Conservation (phyloP, 495 filamentous ascomycete genomes). For the Aspergillus mulundensis region DNA sequence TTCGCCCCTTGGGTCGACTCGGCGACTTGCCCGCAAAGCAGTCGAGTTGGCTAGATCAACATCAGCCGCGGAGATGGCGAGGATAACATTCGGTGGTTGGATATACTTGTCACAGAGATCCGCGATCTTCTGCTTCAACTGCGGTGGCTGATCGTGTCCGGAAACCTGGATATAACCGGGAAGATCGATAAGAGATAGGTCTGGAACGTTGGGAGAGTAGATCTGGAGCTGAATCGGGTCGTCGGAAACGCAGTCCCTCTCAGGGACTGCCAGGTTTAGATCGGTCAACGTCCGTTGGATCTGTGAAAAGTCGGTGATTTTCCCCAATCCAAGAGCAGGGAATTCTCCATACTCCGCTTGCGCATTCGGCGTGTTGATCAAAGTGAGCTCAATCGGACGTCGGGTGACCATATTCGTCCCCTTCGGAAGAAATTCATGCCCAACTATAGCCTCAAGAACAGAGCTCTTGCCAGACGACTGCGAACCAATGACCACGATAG, state of each 20-base stretch:
- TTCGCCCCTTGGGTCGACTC: constrained; percentile 92
- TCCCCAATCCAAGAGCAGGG: constrained; percentile 82
- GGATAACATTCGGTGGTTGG: constrained; percentile 88
- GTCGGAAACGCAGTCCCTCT: constrained; percentile 86
- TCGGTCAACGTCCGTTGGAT: constrained; percentile 94
- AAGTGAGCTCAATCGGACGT: constrained; percentile 91
- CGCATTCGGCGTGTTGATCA: constrained; percentile 91
- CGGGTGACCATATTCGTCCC: constrained; percentile 98
- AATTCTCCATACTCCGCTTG: constrained; percentile 96
- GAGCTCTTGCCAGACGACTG: constrained; percentile 98
- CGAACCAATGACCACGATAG: constrained; percentile 97
- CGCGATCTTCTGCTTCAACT: constrained; percentile 92
- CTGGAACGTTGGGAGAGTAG: constrained; percentile 90
- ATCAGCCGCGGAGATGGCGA: constrained; percentile 96
- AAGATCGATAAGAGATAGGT: constrained; percentile 93
- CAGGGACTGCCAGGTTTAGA: constrained; percentile 88
- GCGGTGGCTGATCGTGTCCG: constrained; percentile 81
- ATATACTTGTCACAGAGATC: constrained; percentile 99
- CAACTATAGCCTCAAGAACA: constrained; percentile 94
- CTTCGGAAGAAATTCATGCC: constrained; percentile 96
- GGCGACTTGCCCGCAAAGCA: constrained; percentile 80
- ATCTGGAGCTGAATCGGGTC: constrained; percentile 96
- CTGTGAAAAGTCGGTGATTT: constrained; percentile 87
- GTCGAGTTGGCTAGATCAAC: constrained; percentile 97
- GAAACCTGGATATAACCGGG: constrained; percentile 97